These are phyloP conservation scores for Purshia tridentata DNA, from an alignment of 306 rosid species.

Conservation along the genomic window DNA sequence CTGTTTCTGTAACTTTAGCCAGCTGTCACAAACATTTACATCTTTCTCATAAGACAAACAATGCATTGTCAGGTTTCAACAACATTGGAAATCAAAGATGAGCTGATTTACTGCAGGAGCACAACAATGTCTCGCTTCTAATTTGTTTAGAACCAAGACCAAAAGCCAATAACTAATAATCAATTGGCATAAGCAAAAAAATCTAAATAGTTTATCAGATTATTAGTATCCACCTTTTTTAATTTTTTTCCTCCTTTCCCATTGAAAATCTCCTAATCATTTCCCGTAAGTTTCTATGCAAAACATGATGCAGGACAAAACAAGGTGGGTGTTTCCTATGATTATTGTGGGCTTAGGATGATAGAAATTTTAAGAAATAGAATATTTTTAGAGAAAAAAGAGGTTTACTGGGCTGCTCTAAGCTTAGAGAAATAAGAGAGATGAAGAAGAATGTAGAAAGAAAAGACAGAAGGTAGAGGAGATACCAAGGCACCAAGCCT, in stretches of 20 bases:
- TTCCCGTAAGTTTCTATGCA: background rate
- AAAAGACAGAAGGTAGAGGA: no score
- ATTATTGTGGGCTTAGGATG: no score
- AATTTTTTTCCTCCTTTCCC: background rate
- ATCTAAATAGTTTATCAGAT: background rate
- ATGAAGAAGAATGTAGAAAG: no score
- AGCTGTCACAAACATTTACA: background rate
- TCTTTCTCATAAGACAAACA: constrained; percentile 15
- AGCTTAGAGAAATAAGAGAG: no score
- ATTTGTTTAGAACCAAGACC: background rate
- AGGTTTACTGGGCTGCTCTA: no score
- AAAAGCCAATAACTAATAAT: background rate
- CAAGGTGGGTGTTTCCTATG: no score
- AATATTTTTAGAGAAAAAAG: no score
- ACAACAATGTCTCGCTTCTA: background rate
- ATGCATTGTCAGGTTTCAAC: background rate
- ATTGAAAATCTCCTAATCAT: background rate
- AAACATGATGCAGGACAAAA: background rate
- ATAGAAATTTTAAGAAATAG: no score
- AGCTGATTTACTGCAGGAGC: background rate
- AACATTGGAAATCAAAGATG: background rate
- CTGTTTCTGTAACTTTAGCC: constrained; percentile 18
- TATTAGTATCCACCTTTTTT: background rate
- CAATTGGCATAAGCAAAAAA: background rate
- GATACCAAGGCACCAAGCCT: no score